Conservation (phyloP, 345 rosid genomes). For the Populus euphratica region DNA sequence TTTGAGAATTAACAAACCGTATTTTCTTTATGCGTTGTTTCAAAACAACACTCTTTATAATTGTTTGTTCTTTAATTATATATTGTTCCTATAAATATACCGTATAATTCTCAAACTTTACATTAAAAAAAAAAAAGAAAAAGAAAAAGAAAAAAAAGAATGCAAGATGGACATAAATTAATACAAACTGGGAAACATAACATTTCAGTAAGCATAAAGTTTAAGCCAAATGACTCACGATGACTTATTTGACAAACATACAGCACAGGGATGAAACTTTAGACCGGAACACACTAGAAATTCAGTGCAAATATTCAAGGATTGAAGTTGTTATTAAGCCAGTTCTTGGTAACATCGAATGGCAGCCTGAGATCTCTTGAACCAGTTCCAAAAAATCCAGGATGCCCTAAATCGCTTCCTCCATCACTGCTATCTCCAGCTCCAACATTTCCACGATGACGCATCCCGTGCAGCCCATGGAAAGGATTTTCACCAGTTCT, state of each 20-base stretch:
- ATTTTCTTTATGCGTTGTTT: too few species aligned
- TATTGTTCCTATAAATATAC: too few species aligned
- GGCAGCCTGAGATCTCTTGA: not conserved
- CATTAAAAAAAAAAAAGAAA: not conserved
- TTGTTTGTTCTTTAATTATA: too few species aligned
- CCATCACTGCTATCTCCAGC: not conserved
- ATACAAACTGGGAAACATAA: not conserved
- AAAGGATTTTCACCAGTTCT: not conserved
- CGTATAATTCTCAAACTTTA: not conserved
- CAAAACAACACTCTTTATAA: too few species aligned
- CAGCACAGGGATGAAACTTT: too few species aligned
- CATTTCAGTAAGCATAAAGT: not conserved
- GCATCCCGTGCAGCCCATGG: not conserved
- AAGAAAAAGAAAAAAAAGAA: not conserved
- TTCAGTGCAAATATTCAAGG: not conserved
- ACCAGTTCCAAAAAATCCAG: not conserved
- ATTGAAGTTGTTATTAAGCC: not conserved
- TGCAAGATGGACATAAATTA: not conserved
- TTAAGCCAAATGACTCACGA: not conserved
- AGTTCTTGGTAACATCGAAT: not conserved
- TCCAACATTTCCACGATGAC: not conserved
- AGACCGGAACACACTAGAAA: not conserved
- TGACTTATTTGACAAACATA: not conserved
- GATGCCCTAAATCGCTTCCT: not conserved
- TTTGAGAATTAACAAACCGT: too few species aligned